A percentile compares a stretch with the other conserved stretches of the same genome.
These are phyloP conservation scores for Picochlorum costavermella DNA, from an alignment of 139 green algal genomes.

Conservation along the genomic window DNA sequence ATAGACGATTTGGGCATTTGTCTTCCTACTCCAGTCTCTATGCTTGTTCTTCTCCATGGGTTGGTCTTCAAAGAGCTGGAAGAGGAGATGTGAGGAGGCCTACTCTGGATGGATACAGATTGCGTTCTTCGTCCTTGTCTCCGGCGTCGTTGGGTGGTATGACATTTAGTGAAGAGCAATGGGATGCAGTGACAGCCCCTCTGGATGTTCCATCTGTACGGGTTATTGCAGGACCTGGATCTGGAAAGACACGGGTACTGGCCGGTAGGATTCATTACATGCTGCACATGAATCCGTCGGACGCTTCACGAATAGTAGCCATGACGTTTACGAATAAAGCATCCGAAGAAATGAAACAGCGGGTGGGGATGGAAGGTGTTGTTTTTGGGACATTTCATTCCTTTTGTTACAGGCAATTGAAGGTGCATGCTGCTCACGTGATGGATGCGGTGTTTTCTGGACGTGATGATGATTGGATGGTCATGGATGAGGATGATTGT, in stretches of 20 bases:
- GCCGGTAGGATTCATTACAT: slow-evolving; percentile 52
- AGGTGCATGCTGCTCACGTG: neutral
- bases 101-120: too few relatives aligned
- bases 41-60: too few relatives aligned
- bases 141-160: too few relatives aligned
- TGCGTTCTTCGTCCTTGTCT: too few relatives aligned
- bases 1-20: too few relatives aligned
- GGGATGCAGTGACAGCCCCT: slow-evolving; percentile 11
- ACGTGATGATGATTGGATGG: slow-evolving; percentile 15
- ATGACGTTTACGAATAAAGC: slow-evolving; percentile 83
- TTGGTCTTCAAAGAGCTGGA: too few relatives aligned
- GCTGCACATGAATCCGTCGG: slow-evolving; percentile 24
- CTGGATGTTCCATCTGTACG: slow-evolving; percentile 4
- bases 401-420: slow-evolving; percentile 26
- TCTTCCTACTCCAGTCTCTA: too few relatives aligned
- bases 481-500: slow-evolving; percentile 34
- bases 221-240: slow-evolving; percentile 47
- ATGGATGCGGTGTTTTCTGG: neutral
- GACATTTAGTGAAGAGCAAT: slow-evolving; percentile 24
- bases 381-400: slow-evolving; percentile 62
- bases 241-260: slow-evolving; percentile 74
- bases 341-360: slow-evolving; percentile 43
- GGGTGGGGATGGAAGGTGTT: slow-evolving; percentile 16
- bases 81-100: too few relatives aligned
- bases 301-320: slow-evolving; percentile 44